Percentiles rank a stretch among this genome's conserved stretches.
Conservation (phyloP, 2,329 filamentous ascomycete genomes). For the Rugonectria rugulosa region DNA sequence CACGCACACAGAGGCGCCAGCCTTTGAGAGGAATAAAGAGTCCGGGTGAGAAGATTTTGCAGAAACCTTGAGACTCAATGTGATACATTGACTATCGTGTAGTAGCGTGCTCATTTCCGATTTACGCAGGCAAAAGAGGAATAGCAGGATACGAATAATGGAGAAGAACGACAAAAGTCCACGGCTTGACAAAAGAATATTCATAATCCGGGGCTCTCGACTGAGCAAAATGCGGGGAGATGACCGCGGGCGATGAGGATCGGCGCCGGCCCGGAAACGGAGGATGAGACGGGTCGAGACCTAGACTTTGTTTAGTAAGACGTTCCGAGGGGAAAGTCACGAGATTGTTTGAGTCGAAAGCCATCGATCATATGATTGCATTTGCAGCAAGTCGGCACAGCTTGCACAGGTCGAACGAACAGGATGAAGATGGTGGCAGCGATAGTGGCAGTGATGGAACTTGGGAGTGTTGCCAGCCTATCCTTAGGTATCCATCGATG, state of each 20-base stretch:
- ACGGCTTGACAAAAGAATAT: neutral
- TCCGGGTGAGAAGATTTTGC: too few relatives aligned
- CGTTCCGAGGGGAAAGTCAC: neutral
- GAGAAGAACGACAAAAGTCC: neutral
- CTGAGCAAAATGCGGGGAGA: neutral
- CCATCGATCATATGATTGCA: too few relatives aligned
- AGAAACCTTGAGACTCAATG: too few relatives aligned
- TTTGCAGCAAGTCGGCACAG: too few relatives aligned
- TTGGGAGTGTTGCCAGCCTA: too few relatives aligned
- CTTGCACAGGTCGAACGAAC: too few relatives aligned
- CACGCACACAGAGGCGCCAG: too few relatives aligned
- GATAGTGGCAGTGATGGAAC: too few relatives aligned
- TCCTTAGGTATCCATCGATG: neutral
- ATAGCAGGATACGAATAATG: neutral
- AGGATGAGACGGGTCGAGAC: neutral
- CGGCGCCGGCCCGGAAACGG: slow-evolving; percentile 18
- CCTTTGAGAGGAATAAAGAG: neutral
- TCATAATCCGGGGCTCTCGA: neutral
- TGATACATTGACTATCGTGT: too few relatives aligned
- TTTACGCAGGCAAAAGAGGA: neutral
- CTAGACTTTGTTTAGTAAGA: slow-evolving; percentile 1
- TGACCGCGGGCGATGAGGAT: slow-evolving; percentile 8
- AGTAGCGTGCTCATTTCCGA: too few relatives aligned
- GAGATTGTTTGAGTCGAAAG: neutral
- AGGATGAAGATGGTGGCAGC: too few relatives aligned